Evolutionary conservation across 768 basidiomycete genomes (phyloP).

Genomic region (Postia placenta): DNA sequence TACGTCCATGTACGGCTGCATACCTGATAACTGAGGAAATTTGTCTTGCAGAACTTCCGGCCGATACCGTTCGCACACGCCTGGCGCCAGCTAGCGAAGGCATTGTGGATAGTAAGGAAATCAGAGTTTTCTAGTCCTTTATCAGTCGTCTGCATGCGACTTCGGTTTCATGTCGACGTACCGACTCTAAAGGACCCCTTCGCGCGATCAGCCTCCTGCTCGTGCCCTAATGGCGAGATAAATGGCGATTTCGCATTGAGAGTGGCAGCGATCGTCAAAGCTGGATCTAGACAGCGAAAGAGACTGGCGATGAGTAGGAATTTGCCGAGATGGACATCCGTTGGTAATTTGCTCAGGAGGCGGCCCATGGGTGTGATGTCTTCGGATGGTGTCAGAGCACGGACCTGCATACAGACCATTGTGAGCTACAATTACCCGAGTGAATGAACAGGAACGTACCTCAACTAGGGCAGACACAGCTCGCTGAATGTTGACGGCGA

Average conservation of each 20-base stretch:
- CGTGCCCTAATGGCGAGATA: conserved; percentile 80
- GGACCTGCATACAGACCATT: conserved; percentile 43
- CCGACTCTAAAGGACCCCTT: conserved; percentile 75
- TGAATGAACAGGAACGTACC: conserved; percentile 30
- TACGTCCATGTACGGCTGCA: too few relatives aligned
- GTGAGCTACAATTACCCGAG: not conserved
- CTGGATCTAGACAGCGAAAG: conserved; percentile 90
- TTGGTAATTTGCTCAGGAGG: conserved; percentile 84
- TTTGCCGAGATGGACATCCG: conserved; percentile 95
- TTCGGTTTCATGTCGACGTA: conserved; percentile 28
- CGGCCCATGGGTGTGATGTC: conserved; percentile 95
- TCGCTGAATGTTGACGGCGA: conserved; percentile 79
- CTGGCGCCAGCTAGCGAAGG: conserved; percentile 81
- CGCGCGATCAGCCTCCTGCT: conserved; percentile 80
- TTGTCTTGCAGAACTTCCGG: conserved; percentile 71
- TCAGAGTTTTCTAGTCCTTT: conserved; percentile 77
- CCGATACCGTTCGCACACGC: conserved; percentile 60
- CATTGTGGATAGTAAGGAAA: conserved; percentile 89
- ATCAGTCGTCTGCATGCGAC: not conserved
- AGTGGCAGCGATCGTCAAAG: conserved; percentile 92
- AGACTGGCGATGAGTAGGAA: conserved; percentile 80
- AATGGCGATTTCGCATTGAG: conserved; percentile 94
- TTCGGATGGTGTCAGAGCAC: conserved; percentile 77
- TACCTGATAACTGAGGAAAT: conserved; percentile 82
- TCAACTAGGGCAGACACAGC: conserved; percentile 91